These are phyloP conservation scores for Entoloma clypeatum DNA, from an alignment of 1,284 basidiomycete species.

Conservation along the genomic window DNA sequence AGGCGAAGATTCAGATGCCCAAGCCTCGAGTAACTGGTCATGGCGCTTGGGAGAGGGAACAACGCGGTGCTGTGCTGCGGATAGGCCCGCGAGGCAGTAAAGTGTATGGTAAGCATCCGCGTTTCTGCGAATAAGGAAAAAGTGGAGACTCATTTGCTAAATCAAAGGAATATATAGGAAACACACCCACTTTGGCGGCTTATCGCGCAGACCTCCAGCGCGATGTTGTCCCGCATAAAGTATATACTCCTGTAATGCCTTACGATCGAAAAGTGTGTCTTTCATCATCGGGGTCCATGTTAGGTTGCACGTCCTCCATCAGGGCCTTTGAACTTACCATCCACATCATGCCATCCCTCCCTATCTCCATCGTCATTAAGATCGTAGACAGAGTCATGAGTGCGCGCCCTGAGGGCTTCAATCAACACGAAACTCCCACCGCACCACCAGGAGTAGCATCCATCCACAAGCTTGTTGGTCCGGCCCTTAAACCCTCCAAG, in stretches of 20 bases:
- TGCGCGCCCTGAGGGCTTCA: slow-evolving; percentile 55
- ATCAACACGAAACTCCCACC: slow-evolving; percentile 86
- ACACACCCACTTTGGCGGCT: slow-evolving; percentile 80
- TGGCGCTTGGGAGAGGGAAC: slow-evolving; percentile 44
- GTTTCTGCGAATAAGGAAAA: slow-evolving; percentile 37
- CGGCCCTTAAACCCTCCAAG: slow-evolving; percentile 92
- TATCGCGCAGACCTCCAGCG: slow-evolving; percentile 87
- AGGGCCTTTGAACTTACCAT: too few species aligned
- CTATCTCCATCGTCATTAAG: slow-evolving; percentile 28
- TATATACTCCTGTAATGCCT: slow-evolving; percentile 86
- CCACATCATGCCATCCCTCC: slow-evolving; percentile 58
- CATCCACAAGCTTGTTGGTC: slow-evolving; percentile 97
- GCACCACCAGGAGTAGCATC: slow-evolving; percentile 99
- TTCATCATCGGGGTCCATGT: too few species aligned
- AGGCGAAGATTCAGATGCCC: slow-evolving; percentile 29
- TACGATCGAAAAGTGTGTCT: slow-evolving; percentile 54
- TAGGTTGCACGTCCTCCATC: too few species aligned
- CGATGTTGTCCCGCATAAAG: slow-evolving; percentile 83
- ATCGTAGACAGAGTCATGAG: slow-evolving; percentile 9
- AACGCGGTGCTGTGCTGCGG: slow-evolving; percentile 79
- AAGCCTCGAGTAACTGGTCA: slow-evolving; percentile 40
- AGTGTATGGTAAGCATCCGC: slow-evolving; percentile 90
- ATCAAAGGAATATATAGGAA: slow-evolving; percentile 2
- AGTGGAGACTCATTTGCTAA: not conserved
- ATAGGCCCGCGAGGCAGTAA: slow-evolving; percentile 88